Percentiles rank a stretch among this genome's conserved stretches.
Conservation (phyloP, 163 green algal genomes). For the Chloromonas sp. region DNA sequence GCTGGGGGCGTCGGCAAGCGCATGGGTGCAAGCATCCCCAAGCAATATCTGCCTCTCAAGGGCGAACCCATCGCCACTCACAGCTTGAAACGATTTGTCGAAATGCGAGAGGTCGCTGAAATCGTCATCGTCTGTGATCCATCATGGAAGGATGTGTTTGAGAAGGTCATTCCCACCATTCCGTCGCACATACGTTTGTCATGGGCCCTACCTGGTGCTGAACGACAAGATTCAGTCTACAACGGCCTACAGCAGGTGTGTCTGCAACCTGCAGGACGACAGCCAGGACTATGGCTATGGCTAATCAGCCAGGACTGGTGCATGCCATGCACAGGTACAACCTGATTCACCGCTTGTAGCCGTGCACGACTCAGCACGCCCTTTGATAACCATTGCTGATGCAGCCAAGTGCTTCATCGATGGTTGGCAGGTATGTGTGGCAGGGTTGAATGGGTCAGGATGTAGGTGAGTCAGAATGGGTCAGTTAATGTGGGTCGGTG, state of each 20-base stretch:
- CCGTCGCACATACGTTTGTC: constrained; percentile 45
- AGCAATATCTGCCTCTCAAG: constrained; percentile 92
- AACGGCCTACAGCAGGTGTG: constrained; percentile 65
- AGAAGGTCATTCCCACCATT: constrained; percentile 19
- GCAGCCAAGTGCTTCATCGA: constrained; percentile 61
- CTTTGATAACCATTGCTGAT: constrained; percentile 73
- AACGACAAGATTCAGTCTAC: constrained; percentile 92
- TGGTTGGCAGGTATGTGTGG: constrained; percentile 28
- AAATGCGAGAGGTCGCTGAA: constrained; percentile 83
- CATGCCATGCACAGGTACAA: neutral
- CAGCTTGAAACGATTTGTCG: constrained; percentile 77
- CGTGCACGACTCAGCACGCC: constrained; percentile 92
- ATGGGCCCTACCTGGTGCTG: constrained; percentile 81
- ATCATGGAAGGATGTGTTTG: constrained; percentile 81
- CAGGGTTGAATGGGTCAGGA: constrained; percentile 4
- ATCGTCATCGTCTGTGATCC: constrained; percentile 95
- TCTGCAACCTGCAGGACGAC: no score
- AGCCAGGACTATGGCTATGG: neutral
- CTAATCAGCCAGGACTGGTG: neutral
- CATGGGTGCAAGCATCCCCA: constrained; percentile 92
- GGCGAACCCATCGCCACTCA: constrained; percentile 83
- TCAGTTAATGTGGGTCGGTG: no score
- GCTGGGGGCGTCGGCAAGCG: constrained; percentile 93
- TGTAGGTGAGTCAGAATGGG: no score
- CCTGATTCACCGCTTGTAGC: constrained; percentile 60